phyloP scores from a whole-genome alignment of 2,329 filamentous ascomycete species.

The Metarhizium album region DNA sequence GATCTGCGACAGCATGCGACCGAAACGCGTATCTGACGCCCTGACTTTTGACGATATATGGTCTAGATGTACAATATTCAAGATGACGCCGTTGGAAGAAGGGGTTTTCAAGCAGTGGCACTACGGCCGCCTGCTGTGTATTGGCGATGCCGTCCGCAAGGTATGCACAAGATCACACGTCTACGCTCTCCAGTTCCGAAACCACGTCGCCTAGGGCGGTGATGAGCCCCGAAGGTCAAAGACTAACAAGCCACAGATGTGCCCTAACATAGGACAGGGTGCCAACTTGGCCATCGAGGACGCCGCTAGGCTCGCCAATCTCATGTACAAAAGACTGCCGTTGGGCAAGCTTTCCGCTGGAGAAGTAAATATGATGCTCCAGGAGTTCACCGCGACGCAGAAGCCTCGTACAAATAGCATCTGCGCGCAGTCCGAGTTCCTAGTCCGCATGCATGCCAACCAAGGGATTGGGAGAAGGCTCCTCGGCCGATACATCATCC shows the following conservation, averaged over 20 bases:
- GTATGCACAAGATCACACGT: conserved; percentile 9
- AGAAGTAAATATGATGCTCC: neutral
- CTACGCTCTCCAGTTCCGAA: too few relatives aligned
- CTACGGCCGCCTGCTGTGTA: conserved; percentile 19
- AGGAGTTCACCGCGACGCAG: neutral
- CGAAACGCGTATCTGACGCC: conserved; percentile 15
- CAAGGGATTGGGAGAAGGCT: conserved; percentile 5
- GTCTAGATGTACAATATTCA: conserved; percentile 9
- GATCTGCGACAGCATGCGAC: conserved; percentile 16
- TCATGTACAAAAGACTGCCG: conserved; percentile 1
- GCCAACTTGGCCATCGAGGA: conserved; percentile 13
- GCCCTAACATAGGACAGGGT: conserved; percentile 12
- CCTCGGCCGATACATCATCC: conserved; percentile 7
- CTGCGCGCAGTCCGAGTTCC: conserved; percentile 9
- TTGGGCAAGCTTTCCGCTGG: neutral
- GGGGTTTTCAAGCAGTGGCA: conserved; percentile 21
- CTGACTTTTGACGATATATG: conserved; percentile 25
- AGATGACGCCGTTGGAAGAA: conserved; percentile 20
- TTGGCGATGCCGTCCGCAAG: conserved; percentile 23
- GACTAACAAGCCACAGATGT: conserved; percentile 7
- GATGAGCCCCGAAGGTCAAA: too few relatives aligned
- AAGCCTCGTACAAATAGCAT: conserved; percentile 1
- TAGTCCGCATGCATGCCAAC: conserved; percentile 10
- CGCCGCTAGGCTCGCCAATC: conserved; percentile 9
- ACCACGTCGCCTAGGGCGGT: too few relatives aligned